These are phyloP conservation scores for Heterobasidion irregulare DNA, from an alignment of 1,284 basidiomycete species.

Conservation along the genomic window DNA sequence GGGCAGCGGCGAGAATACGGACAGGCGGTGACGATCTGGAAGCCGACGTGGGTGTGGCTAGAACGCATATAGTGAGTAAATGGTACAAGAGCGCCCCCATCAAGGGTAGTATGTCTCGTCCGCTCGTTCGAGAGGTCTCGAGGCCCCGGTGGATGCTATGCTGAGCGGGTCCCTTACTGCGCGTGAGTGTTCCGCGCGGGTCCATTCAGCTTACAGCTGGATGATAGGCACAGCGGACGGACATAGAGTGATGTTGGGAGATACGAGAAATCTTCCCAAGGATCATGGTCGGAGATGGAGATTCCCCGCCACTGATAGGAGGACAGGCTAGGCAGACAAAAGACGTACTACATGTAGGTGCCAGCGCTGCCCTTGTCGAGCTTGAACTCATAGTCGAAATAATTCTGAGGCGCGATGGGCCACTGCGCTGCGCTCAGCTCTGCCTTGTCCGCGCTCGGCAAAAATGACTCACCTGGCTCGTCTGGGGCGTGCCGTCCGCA, in stretches of 20 bases:
- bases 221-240: too few species aligned
- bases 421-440: not conserved
- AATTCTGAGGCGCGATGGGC: not conserved
- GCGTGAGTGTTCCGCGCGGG: too few species aligned
- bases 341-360: not conserved
- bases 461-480: not conserved
- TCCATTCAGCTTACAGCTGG: too few species aligned
- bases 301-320: too few species aligned
- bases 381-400: not conserved
- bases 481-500: not conserved
- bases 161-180: too few species aligned
- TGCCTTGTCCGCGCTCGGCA: not conserved
- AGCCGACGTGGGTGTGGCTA: not conserved
- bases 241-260: too few species aligned
- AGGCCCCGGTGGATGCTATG: too few species aligned
- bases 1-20: not conserved
- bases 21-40: constrained; percentile 1
- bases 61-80: not conserved
- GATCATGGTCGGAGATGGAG: too few species aligned
- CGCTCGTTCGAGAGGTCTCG: too few species aligned
- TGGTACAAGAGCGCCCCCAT: too few species aligned
- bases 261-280: too few species aligned
- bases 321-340: not conserved
- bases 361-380: not conserved
- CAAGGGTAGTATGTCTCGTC: too few species aligned